phyloP scores from a whole-genome alignment of 1,284 basidiomycete species.

The Ustilago sp. region DNA sequence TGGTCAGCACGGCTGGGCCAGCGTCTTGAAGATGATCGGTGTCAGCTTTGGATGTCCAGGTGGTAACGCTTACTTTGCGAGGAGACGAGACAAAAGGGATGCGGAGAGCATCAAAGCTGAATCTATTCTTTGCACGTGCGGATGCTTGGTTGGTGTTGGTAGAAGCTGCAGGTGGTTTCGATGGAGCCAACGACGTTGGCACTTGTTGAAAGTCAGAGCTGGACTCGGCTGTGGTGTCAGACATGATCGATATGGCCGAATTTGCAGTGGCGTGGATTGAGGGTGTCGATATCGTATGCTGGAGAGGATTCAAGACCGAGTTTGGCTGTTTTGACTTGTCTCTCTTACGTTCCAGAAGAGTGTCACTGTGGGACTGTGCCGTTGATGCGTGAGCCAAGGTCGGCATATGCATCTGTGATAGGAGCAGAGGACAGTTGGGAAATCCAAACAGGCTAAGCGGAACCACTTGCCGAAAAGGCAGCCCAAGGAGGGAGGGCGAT shows the following conservation, averaged over 20 bases:
- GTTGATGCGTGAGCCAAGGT: neutral
- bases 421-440: too few relatives aligned
- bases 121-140: conserved; percentile 25
- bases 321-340: neutral
- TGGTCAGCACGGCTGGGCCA: neutral
- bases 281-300: neutral
- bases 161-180: neutral
- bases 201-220: neutral
- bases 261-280: neutral
- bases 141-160: neutral
- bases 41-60: neutral
- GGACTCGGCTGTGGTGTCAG: neutral
- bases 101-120: conserved; percentile 41
- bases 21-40: neutral
- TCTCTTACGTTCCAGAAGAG: neutral
- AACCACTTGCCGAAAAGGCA: too few relatives aligned
- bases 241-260: conserved; percentile 4
- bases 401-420: too few relatives aligned
- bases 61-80: conserved; percentile 11
- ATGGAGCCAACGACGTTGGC: neutral
- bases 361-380: neutral
- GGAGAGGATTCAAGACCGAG: neutral
- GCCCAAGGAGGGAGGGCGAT: too few relatives aligned
- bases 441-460: too few relatives aligned
- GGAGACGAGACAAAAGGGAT: conserved; percentile 33